Evolutionary conservation across 148 eudicot genomes (phyloP), one percentile per base, ranked within the genome.

Genomic region (Heliosperma pusillum): DNA sequence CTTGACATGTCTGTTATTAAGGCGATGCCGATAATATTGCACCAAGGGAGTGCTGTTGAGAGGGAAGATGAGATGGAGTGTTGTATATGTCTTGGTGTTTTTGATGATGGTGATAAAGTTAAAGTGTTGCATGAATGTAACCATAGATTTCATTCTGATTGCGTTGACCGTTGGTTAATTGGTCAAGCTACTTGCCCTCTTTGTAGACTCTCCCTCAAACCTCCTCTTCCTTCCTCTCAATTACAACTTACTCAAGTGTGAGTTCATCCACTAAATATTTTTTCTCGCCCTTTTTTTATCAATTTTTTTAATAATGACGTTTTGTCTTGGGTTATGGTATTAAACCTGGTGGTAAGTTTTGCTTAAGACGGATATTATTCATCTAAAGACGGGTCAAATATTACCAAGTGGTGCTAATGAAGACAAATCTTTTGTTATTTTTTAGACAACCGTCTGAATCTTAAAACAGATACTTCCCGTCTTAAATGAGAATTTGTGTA

Each of bases 121-220:
- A 92, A 88, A 55, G 83, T 88, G 15, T 78, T 92, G 84, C 87
- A 90, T 4, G 21, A 69, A 29, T 92, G 97, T 63, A 53, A 53
- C 0, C 97, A 92, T 58, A 72, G 83, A 26, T 92, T 84, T 72
- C 97, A 92, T 69, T 87, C 87, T 3, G 94, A 87, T 42, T 92
- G 97, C 55, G 92, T 92, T 9, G 97, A 92, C 59, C 84, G 64
- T 75, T 92, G 97, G 97, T 77, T 92, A 13, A 57, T 24, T 15
- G 57, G 80, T 70, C 97, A 86, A 21, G 69, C 94, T 29, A 92
- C 84, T 79, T 92, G 97, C 64, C 97, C 97, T 3, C 87, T 92
- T 57, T 92, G 97, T 74, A 83, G 97, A 57, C 80, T 87, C 29
- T 74, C 81, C 20, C 71, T 88, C 78, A 84, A 77, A 66, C 84